Conservation (phyloP, 2,329 filamentous ascomycete genomes). For the Fusarium equiseti region DNA sequence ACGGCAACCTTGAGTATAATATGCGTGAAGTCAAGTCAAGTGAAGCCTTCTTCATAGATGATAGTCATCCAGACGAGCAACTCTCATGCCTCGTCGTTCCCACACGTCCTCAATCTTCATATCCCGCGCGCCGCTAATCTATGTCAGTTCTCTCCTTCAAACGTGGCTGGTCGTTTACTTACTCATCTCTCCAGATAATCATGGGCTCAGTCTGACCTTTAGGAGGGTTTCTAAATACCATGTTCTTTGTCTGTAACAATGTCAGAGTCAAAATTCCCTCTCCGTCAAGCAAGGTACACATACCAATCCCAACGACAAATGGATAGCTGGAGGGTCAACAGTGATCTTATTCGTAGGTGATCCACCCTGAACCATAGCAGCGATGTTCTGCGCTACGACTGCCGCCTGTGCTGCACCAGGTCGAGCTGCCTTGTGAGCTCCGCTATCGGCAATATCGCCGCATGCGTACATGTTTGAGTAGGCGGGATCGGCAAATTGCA, state of each 20-base stretch:
- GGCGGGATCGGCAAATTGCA: constrained; percentile 42
- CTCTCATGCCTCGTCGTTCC: constrained; percentile 42
- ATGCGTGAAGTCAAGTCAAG: too few relatives aligned
- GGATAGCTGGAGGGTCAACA: constrained; percentile 40
- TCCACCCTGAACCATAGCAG: constrained; percentile 36
- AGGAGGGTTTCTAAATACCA: constrained; percentile 44
- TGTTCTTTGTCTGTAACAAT: constrained; percentile 36
- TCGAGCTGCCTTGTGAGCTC: constrained; percentile 43
- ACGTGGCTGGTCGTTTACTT: background rate
- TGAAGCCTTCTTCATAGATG: constrained; percentile 20
- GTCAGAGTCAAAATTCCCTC: background rate
- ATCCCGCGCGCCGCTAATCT: constrained; percentile 31
- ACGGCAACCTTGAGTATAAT: too few relatives aligned
- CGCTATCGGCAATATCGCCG: constrained; percentile 46
- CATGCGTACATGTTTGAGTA: constrained; percentile 44
- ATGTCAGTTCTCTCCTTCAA: background rate
- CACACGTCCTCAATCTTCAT: constrained; percentile 42
- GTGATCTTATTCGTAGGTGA: constrained; percentile 24
- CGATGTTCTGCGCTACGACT: constrained; percentile 43
- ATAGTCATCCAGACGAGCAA: constrained; percentile 37
- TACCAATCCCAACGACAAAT: constrained; percentile 43
- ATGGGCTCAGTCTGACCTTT: constrained; percentile 38
- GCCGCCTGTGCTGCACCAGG: constrained; percentile 38
- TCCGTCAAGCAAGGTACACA: background rate
- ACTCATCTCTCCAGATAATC: constrained; percentile 43